phyloP scores from a whole-genome alignment of 805 yeast genomes.

The Yarrowia sp. region DNA sequence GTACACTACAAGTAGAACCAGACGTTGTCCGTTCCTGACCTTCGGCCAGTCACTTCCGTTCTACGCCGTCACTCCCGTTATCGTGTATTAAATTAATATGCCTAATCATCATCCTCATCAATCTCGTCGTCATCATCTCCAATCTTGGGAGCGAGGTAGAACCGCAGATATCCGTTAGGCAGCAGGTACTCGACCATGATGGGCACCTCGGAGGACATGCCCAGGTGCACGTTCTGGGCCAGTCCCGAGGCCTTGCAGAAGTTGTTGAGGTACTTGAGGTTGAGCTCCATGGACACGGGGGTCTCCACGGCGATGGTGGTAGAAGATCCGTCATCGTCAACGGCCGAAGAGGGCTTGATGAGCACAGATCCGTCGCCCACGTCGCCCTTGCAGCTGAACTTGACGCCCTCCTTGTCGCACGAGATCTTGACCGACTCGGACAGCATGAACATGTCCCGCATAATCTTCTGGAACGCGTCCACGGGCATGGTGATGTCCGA shows the following conservation, averaged over 20 bases:
- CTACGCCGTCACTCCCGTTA: too few relatives aligned
- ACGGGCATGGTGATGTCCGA: slow-evolving; percentile 88
- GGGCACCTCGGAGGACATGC: slow-evolving; percentile 89
- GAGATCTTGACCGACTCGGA: slow-evolving; percentile 86
- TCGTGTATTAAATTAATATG: slow-evolving; percentile 1
- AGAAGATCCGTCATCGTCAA: slow-evolving; percentile 66
- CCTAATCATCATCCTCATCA: slow-evolving; percentile 34
- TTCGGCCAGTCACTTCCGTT: not conserved
- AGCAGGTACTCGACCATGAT: slow-evolving; percentile 92
- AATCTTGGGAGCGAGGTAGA: slow-evolving; percentile 97
- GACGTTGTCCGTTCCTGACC: slow-evolving; percentile 1
- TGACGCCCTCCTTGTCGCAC: slow-evolving; percentile 90
- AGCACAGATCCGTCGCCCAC: slow-evolving; percentile 87
- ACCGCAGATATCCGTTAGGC: slow-evolving; percentile 90
- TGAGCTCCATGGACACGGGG: slow-evolving; percentile 89
- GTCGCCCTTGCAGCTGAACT: slow-evolving; percentile 89
- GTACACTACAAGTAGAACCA: too few relatives aligned
- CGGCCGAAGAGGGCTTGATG: slow-evolving; percentile 80
- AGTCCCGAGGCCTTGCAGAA: slow-evolving; percentile 90
- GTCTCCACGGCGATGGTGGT: slow-evolving; percentile 79
- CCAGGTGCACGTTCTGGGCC: slow-evolving; percentile 77
- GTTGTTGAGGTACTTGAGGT: slow-evolving; percentile 87
- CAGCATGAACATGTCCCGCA: slow-evolving; percentile 83
- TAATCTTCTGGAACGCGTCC: slow-evolving; percentile 83
- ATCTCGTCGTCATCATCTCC: slow-evolving; percentile 73